phyloP scores from a whole-genome alignment of 176 grass and related monocot genomes.

The Paspalum notatum region DNA sequence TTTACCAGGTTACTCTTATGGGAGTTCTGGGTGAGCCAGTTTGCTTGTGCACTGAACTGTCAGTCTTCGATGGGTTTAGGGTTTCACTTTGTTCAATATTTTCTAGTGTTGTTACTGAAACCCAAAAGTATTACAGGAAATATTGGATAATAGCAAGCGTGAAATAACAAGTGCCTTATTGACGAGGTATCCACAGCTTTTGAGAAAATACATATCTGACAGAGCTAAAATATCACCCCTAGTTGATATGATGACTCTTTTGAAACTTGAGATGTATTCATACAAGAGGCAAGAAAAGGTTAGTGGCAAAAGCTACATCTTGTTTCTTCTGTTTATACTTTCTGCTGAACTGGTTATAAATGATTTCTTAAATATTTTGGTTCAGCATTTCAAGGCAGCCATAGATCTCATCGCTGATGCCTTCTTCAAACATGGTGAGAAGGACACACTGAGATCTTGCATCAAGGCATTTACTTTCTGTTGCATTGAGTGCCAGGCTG shows the following conservation, averaged over 20 bases:
- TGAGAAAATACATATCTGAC: conserved; percentile 91
- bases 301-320: conserved; percentile 25
- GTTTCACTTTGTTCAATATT: conserved; percentile 3
- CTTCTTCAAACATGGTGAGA: conserved; percentile 98
- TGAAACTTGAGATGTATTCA: conserved; percentile 98
- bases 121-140: conserved; percentile 64
- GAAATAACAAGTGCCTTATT: conserved; percentile 88
- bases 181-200: conserved; percentile 79
- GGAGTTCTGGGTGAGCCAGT: neutral
- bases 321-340: conserved; percentile 29
- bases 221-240: conserved; percentile 90
- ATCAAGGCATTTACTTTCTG: conserved; percentile 87
- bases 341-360: conserved; percentile 22
- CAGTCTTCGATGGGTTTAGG: neutral
- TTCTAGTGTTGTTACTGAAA: conserved; percentile 14
- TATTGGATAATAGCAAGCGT: conserved; percentile 79
- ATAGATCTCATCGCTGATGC: conserved; percentile 87
- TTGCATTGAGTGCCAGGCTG: conserved; percentile 77
- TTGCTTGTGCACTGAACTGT: conserved; percentile 1
- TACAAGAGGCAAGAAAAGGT: conserved; percentile 93
- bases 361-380: conserved; percentile 28
- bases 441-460: conserved; percentile 90
- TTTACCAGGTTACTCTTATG: neutral
- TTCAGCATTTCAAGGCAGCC: conserved; percentile 88
- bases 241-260: conserved; percentile 82